Evolutionary conservation across 108 stramenopile genomes (phyloP).

Genomic region (Ochromonas danica): DNA sequence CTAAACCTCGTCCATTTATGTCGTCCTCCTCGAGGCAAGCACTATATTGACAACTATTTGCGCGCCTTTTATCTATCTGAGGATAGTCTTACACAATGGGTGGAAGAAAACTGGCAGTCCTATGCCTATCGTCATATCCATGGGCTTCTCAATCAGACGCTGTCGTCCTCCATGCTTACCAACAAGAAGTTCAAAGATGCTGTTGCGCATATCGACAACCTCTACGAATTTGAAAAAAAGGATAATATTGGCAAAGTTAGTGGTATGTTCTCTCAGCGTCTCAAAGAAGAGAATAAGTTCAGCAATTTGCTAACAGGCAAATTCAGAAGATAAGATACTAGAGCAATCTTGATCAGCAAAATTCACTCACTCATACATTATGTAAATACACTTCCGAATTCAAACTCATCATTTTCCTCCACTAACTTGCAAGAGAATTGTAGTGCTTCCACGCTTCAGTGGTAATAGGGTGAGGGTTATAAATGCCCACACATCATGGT

Average conservation of each 20-base stretch:
- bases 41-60: constrained; percentile 78
- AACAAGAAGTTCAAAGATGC: constrained; percentile 27
- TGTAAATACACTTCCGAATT: too few species aligned
- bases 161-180: constrained; percentile 12
- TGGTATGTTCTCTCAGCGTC: constrained; percentile 7
- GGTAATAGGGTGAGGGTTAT: too few species aligned
- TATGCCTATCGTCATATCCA: constrained; percentile 34
- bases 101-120: constrained; percentile 35
- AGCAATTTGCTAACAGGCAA: neutral
- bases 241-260: neutral
- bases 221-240: constrained; percentile 24
- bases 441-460: too few species aligned
- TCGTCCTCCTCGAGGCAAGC: constrained; percentile 54
- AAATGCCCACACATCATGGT: too few species aligned
- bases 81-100: constrained; percentile 57
- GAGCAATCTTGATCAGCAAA: too few species aligned
- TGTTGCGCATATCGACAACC: neutral
- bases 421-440: too few species aligned
- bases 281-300: constrained; percentile 8
- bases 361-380: too few species aligned
- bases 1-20: constrained; percentile 34
- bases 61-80: constrained; percentile 83
- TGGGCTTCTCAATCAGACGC: constrained; percentile 14
- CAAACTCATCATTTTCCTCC: too few species aligned
- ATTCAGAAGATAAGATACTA: neutral